Evolutionary conservation across 305 asterid genomes (phyloP), one percentile per base, ranked within the genome.

Genomic region (Fraxinus nigra): DNA sequence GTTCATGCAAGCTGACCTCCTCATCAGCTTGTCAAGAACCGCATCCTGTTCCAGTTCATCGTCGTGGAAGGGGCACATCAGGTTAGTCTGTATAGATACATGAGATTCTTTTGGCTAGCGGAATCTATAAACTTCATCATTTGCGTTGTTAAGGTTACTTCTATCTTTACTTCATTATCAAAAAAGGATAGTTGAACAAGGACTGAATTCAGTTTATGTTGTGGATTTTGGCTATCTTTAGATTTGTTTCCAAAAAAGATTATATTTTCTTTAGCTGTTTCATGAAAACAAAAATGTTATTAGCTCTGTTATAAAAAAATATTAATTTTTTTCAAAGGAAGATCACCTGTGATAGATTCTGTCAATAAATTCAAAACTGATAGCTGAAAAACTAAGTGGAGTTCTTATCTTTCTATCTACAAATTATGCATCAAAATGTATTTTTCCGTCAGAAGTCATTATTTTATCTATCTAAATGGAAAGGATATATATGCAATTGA

Each of bases 51-150:
- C 99, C 99, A 75, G 99, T 94, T 86, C 99, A 96, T 86, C 94
- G 98, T 70, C 97, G 94, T 82, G 99, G 99, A 83, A 92, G 98
- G 87, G 98, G 98, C 77, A 96, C 99, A 75, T 96, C 99, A 51
- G 99, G 98, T 94, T 82, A 86, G 90, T 80, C 79, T 54, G 46
- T 69, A 54, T 73, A 75, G 43, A 81, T 76, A 59, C 76, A 40
- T 59, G 86, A 82, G 30, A 72, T 76, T 85, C 72, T 82, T 30
- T 80, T 81, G 22, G 59, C 5, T n/a, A n/a, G 18, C 24, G 7
- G 59, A 3, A 28, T 30, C 22, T 33, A 74, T 24, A 76, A 16
- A 26, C 35, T 65, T 65, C 8, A 7, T 59, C 20, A 18, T 59
- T 59, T 59, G 30, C 10, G 5, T 59, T 59, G 30, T 59, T 65